Base-by-base conservation (phyloP, 805 yeast species). In the Scheffersomyces stipitis region DNA sequence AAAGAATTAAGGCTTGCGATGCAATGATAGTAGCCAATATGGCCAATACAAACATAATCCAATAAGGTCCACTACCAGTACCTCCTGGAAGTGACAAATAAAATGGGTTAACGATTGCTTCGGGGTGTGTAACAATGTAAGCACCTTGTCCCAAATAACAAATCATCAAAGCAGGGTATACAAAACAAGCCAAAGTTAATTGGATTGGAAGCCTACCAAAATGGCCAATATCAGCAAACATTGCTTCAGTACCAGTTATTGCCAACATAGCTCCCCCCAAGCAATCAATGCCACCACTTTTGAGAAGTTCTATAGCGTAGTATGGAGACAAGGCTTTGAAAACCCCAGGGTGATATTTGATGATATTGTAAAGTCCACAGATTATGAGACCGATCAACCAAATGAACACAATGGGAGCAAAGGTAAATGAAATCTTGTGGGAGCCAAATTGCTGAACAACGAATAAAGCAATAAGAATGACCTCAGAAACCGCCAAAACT, bases 141-240 rank as follows among this genome's bases (percentile, higher is more conserved):
- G 84, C 81, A 9, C 71, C 77, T 48, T 79, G 83, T 1, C 85
- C 84, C 42, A 78, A 60, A 47, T 79, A 79, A 17, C 71, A 60
- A n/a, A 76, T 47, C 48, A 75, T 64, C 46, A 79, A 55, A 27
- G 73, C 62, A 12, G 81, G 77, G 45, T 74, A 78, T n/a, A 76
- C 80, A 39, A 75, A 62, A 3, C 46, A 42, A 2, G 67, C 38
- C 30, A 76, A 53, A 6, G 81, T 66, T 8, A 78, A 35, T 43
- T 76, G 79, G 31, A 76, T 64, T 1, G 83, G 73, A 4, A 61
- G 44, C 17, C 64, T 62, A 3, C 80, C 77, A 48, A 78, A 75
- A 48, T 75, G 81, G 3, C 82, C 78, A 34, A 78, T 63, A 54
- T 79, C 83, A 2, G 83, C 81, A 58, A 79, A 80, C 79, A 79